Conservation (phyloP, 768 basidiomycete genomes). For the Collybia sordida region DNA sequence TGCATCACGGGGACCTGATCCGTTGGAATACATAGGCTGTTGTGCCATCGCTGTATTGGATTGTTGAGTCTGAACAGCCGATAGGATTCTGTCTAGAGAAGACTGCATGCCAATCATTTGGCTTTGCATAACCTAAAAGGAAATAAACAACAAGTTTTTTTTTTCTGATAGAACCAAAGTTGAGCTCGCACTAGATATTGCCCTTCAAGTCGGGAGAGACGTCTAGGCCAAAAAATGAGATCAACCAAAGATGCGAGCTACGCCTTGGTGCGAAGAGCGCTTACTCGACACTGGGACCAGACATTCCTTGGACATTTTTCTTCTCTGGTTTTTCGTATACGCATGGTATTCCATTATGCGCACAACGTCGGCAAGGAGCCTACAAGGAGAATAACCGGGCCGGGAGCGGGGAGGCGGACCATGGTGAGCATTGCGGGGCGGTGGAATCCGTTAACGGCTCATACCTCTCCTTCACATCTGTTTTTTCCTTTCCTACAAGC, state of each 20-base stretch:
- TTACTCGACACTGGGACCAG: slow-evolving; percentile 74
- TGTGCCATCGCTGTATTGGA: slow-evolving; percentile 29
- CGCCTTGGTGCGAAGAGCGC: slow-evolving; percentile 21
- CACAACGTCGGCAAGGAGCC: slow-evolving; percentile 90
- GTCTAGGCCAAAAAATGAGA: slow-evolving; percentile 40
- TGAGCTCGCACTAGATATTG: slow-evolving; percentile 66
- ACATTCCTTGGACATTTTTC: slow-evolving; percentile 62
- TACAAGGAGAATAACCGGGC: slow-evolving; percentile 60
- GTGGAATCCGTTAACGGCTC: slow-evolving; percentile 33
- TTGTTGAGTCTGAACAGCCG: slow-evolving; percentile 54
- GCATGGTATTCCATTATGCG: slow-evolving; percentile 76
- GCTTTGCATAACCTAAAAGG: slow-evolving; percentile 78
- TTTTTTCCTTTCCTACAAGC: slow-evolving; percentile 92
- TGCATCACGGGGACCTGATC: slow-evolving; percentile 29
- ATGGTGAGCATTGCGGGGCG: slow-evolving; percentile 53
- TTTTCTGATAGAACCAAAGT: slow-evolving; percentile 3
- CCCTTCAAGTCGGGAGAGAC: slow-evolving; percentile 80
- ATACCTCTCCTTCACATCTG: slow-evolving; percentile 89
- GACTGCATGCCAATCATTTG: slow-evolving; percentile 96
- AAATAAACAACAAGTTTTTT: slow-evolving; percentile 4
- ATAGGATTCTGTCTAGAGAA: slow-evolving; percentile 79
- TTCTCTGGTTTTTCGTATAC: slow-evolving; percentile 92
- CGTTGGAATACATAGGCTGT: slow-evolving; percentile 33
- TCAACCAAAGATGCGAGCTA: not conserved
- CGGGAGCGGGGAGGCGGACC: slow-evolving; percentile 73